These are phyloP conservation scores for Auriscalpium microsporum DNA, from an alignment of 768 basidiomycete genomes.

Conservation along the genomic window DNA sequence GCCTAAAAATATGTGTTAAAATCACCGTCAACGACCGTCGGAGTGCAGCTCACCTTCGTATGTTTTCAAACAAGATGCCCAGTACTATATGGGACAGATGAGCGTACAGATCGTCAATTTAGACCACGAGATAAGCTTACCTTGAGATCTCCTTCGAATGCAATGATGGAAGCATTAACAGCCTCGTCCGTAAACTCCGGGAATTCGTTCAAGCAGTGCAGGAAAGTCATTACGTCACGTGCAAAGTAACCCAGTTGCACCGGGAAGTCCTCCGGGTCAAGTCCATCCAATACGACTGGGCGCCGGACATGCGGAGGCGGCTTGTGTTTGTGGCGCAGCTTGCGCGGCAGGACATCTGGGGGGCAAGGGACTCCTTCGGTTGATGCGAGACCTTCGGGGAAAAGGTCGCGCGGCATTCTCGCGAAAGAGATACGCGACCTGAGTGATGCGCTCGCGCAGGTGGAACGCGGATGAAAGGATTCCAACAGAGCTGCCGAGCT, in stretches of 20 bases:
- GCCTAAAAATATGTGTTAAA: constrained; percentile 27
- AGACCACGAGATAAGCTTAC: constrained; percentile 24
- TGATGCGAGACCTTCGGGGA: constrained; percentile 50
- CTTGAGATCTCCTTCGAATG: constrained; percentile 64
- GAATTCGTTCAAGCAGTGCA: constrained; percentile 68
- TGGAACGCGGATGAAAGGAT: constrained; percentile 68
- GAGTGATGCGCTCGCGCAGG: constrained; percentile 60
- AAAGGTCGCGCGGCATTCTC: constrained; percentile 73
- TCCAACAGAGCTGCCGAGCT: constrained; percentile 69
- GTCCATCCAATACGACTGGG: constrained; percentile 44
- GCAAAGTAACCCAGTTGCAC: constrained; percentile 55
- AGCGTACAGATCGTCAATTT: constrained; percentile 4
- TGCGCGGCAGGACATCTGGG: constrained; percentile 26
- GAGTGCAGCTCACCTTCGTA: constrained; percentile 40
- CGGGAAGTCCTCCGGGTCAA: constrained; percentile 62
- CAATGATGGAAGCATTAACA: constrained; percentile 55
- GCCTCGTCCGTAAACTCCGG: constrained; percentile 72
- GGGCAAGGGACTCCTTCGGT: constrained; percentile 30
- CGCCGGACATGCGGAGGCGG: constrained; percentile 39
- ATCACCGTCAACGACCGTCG: not conserved
- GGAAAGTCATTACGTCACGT: constrained; percentile 57
- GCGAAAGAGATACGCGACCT: constrained; percentile 61
- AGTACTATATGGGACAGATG: constrained; percentile 39
- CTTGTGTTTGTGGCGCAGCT: constrained; percentile 26
- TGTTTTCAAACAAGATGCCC: constrained; percentile 62